These are phyloP conservation scores for Monosporascus sp. DNA, from an alignment of 2,329 filamentous ascomycete genomes.

Conservation along the genomic window DNA sequence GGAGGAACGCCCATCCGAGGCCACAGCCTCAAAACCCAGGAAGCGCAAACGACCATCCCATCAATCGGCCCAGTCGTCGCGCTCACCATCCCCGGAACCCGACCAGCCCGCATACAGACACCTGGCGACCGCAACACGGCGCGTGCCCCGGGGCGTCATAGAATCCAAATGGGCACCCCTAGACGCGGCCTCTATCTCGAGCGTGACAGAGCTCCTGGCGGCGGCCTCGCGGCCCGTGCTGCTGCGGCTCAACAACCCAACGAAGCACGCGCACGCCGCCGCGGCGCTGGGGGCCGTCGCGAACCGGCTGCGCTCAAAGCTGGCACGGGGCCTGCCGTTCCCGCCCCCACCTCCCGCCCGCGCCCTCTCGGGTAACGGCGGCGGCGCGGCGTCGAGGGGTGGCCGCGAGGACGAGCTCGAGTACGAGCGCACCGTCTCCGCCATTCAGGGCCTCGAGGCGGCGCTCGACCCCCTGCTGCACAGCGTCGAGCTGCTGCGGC, in stretches of 20 bases:
- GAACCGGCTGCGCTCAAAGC: constrained; percentile 50
- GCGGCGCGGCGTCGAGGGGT: constrained; percentile 18
- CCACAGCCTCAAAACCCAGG: constrained; percentile 2
- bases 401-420: constrained; percentile 56
- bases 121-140: constrained; percentile 43
- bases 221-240: constrained; percentile 59
- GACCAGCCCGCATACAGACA: constrained; percentile 39
- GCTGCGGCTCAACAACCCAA: constrained; percentile 44
- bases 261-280: constrained; percentile 47
- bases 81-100: constrained; percentile 19
- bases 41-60: constrained; percentile 6
- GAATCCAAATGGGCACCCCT: constrained; percentile 63
- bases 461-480: constrained; percentile 59
- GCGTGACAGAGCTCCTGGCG: constrained; percentile 49
- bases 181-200: constrained; percentile 46
- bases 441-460: constrained; percentile 49
- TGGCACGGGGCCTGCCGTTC: constrained; percentile 59
- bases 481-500: constrained; percentile 53
- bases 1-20: neutral
- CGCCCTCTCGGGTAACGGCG: constrained; percentile 14
- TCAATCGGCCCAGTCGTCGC: constrained; percentile 12
- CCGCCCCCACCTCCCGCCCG: constrained; percentile 39
- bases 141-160: constrained; percentile 58
- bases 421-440: constrained; percentile 59
- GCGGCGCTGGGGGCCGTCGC: constrained; percentile 50